phyloP scores from a whole-genome alignment of 2,329 filamentous ascomycete species.

The Albophoma yamanashiensis region DNA sequence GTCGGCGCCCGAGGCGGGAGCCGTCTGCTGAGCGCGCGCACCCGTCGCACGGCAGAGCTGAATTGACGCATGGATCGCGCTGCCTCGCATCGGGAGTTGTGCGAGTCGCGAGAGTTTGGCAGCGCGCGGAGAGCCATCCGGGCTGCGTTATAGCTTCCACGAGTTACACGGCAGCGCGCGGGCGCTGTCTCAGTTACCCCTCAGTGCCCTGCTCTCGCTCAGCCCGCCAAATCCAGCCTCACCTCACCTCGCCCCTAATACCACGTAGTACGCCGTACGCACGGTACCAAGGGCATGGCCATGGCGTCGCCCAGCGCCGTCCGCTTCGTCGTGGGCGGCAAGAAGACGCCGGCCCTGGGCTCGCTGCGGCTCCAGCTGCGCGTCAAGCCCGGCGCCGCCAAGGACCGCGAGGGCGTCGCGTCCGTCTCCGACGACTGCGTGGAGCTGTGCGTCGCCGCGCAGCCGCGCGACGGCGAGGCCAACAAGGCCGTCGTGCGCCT shows the following conservation, averaged over 20 bases:
- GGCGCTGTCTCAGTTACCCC: too few species aligned
- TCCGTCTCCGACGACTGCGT: slow-evolving; percentile 45
- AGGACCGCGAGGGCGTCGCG: slow-evolving; percentile 48
- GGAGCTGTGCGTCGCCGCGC: slow-evolving; percentile 55
- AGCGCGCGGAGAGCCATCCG: not conserved
- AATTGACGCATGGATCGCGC: not conserved
- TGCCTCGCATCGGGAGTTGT: not conserved
- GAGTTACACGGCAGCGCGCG: too few species aligned
- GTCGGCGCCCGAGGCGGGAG: not conserved
- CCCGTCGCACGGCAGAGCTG: not conserved
- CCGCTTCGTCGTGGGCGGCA: slow-evolving; percentile 35
- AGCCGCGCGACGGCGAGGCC: slow-evolving; percentile 55
- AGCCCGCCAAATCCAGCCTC: not conserved
- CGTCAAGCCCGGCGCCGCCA: slow-evolving; percentile 56
- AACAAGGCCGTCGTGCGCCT: slow-evolving; percentile 56
- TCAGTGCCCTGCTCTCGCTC: not conserved
- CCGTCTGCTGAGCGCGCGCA: not conserved
- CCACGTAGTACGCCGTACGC: too few species aligned
- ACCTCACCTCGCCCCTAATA: too few species aligned
- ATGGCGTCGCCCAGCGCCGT: slow-evolving; percentile 25
- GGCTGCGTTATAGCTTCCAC: too few species aligned
- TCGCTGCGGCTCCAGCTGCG: slow-evolving; percentile 52
- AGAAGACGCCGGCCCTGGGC: slow-evolving; percentile 28
- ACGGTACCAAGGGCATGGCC: not conserved
- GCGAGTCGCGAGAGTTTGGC: not conserved